Evolutionary conservation across 768 basidiomycete genomes (phyloP).

Genomic region (Leucocoprinus leucothites): DNA sequence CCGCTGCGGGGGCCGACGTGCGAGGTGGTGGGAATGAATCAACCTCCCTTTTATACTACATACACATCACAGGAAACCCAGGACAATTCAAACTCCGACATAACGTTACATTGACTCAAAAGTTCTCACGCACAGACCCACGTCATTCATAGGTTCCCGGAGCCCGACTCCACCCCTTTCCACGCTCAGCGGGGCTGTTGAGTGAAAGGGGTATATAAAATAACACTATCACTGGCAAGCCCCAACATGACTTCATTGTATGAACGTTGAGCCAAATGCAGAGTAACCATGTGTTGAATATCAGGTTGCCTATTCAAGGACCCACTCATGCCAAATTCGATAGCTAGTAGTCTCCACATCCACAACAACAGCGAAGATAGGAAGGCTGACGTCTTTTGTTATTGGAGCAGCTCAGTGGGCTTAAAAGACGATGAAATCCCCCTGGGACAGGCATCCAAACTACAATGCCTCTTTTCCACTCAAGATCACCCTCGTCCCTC

Average conservation of each 20-base stretch:
- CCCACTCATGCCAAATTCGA: too few species aligned
- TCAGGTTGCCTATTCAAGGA: too few species aligned
- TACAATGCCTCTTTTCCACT: constrained; percentile 27
- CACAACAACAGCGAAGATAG: too few species aligned
- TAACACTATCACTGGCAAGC: too few species aligned
- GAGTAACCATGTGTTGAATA: too few species aligned
- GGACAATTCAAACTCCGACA: constrained; percentile 45
- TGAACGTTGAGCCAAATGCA: too few species aligned
- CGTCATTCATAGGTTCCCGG: neutral
- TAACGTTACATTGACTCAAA: constrained; percentile 17
- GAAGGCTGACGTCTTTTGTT: constrained; percentile 10
- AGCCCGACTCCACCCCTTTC: neutral
- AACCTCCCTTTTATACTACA: constrained; percentile 47
- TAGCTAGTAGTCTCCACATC: too few species aligned
- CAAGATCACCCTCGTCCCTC: constrained; percentile 10
- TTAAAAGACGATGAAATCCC: constrained; percentile 4
- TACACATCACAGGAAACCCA: constrained; percentile 37
- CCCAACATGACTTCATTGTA: constrained; percentile 7
- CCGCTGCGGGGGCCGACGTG: constrained; percentile 34
- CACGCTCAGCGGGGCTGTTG: too few species aligned
- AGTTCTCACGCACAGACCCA: constrained; percentile 45
- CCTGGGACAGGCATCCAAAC: neutral
- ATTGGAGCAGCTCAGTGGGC: neutral
- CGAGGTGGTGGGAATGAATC: constrained; percentile 38
- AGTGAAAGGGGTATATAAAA: neutral